Conservation (phyloP, 2,329 filamentous ascomycete genomes). For the Xylariomycetidae sp. region DNA sequence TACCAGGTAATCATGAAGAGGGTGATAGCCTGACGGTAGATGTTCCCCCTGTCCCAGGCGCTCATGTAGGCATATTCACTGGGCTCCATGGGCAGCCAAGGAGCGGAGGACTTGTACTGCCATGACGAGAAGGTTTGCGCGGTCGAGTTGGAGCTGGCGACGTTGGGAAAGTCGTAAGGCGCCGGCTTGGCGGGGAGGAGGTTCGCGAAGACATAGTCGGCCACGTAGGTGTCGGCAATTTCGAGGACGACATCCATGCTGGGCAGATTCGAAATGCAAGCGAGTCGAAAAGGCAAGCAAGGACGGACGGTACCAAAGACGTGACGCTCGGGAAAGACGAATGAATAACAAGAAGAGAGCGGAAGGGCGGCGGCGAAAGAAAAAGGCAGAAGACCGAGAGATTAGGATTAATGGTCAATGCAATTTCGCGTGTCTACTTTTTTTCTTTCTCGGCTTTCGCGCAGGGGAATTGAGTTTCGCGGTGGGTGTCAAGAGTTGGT, state of each 20-base stretch:
- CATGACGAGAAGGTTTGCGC: slow-evolving; percentile 52
- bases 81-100: slow-evolving; percentile 64
- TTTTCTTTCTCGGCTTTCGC: slow-evolving; percentile 1
- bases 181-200: slow-evolving; percentile 56
- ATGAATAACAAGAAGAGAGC: not conserved
- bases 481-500: slow-evolving; percentile 6
- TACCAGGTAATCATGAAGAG: slow-evolving; percentile 85
- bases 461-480: slow-evolving; percentile 6
- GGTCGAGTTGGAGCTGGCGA: slow-evolving; percentile 43
- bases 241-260: slow-evolving; percentile 92
- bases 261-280: slow-evolving; percentile 14
- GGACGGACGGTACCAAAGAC: not conserved
- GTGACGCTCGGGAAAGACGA: slow-evolving; percentile 1
- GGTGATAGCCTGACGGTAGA: slow-evolving; percentile 65
- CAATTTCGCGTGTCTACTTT: slow-evolving; percentile 17
- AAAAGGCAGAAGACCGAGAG: slow-evolving; percentile 1
- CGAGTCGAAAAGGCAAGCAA: slow-evolving; percentile 2
- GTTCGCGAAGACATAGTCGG: slow-evolving; percentile 72
- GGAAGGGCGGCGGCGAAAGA: not conserved
- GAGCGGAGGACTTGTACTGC: slow-evolving; percentile 67
- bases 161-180: slow-evolving; percentile 46
- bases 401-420: slow-evolving; percentile 2
- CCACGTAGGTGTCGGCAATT: slow-evolving; percentile 71
- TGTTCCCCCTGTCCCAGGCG: slow-evolving; percentile 69
- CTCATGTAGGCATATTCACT: slow-evolving; percentile 74